Percentiles rank a stretch among this genome's conserved stretches.
Evolutionary conservation across 805 yeast species (phyloP).

Genomic region (Starmerella floris): DNA sequence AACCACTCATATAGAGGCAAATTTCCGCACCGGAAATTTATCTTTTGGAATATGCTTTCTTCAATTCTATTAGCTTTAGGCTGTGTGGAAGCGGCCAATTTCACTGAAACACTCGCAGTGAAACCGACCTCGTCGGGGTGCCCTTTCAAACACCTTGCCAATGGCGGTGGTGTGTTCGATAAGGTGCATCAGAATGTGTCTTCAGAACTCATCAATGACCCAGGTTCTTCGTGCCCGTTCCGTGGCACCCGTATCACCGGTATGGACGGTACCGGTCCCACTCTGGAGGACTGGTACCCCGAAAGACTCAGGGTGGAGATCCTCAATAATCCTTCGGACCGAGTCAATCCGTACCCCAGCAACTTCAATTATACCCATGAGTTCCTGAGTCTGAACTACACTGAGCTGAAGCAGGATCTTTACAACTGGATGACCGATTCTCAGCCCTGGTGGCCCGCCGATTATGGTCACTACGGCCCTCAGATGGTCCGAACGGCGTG

Average conservation of each 20-base stretch:
- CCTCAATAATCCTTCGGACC: conserved; percentile 10
- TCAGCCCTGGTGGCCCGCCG: conserved; percentile 19
- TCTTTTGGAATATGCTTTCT: background rate
- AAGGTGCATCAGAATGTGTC: background rate
- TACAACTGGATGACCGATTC: conserved; percentile 10
- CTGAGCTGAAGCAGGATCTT: conserved; percentile 13
- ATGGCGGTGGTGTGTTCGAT: background rate
- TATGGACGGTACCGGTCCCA: conserved; percentile 14
- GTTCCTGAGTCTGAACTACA: conserved; percentile 12
- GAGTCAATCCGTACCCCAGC: conserved; percentile 9
- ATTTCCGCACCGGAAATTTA: background rate
- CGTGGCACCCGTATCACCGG: conserved; percentile 15
- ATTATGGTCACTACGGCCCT: conserved; percentile 19
- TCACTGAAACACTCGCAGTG: conserved; percentile 5
- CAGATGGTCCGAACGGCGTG: conserved; percentile 15
- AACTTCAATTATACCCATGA: conserved; percentile 11
- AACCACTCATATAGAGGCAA: background rate
- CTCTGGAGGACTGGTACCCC: conserved; percentile 14
- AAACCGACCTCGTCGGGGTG: background rate
- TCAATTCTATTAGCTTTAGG: background rate
- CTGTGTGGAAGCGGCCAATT: background rate
- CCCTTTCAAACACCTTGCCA: background rate
- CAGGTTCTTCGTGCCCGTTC: conserved; percentile 10
- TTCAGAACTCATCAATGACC: background rate
- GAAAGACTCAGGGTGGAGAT: conserved; percentile 15